These are phyloP conservation scores for Epichloe amarillans DNA, from an alignment of 2,329 filamentous ascomycete genomes.

Conservation along the genomic window DNA sequence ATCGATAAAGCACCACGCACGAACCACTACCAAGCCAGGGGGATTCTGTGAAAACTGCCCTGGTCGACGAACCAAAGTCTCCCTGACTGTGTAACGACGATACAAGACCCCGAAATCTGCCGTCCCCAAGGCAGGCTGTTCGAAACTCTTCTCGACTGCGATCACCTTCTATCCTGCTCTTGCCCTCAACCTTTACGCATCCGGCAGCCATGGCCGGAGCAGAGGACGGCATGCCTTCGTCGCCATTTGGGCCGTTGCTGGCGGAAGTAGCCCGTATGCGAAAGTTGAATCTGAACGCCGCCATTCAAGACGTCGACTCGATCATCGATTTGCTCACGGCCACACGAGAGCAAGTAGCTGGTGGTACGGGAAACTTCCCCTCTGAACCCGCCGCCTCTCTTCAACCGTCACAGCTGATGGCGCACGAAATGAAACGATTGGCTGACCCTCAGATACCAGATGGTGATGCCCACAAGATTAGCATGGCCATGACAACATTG, in stretches of 20 bases:
- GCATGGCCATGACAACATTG: constrained; percentile 65
- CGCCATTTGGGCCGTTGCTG: constrained; percentile 44
- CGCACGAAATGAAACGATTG: constrained; percentile 6
- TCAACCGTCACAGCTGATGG: not conserved
- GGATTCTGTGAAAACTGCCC: not conserved
- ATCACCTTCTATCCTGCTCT: not conserved
- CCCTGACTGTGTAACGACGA: not conserved
- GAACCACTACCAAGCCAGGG: not conserved
- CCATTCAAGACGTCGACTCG: constrained; percentile 67
- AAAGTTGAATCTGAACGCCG: constrained; percentile 53
- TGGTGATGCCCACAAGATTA: constrained; percentile 41
- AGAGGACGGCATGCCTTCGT: constrained; percentile 24
- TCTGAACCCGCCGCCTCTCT: not conserved
- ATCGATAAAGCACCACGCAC: constrained; percentile 4
- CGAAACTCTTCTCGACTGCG: not conserved
- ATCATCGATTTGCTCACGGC: constrained; percentile 65
- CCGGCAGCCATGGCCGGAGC: constrained; percentile 19
- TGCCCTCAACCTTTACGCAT: not conserved
- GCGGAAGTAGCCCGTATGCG: constrained; percentile 63
- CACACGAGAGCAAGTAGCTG: constrained; percentile 60
- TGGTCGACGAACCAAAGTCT: not conserved
- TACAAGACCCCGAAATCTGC: not conserved
- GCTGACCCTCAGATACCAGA: constrained; percentile 13
- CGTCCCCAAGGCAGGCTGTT: not conserved
- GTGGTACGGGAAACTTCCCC: constrained; percentile 34